A percentile compares a stretch with the other conserved stretches of the same genome.
phyloP scores from a whole-genome alignment of 176 grass and related monocot species.

The Tuctoria greenei region DNA sequence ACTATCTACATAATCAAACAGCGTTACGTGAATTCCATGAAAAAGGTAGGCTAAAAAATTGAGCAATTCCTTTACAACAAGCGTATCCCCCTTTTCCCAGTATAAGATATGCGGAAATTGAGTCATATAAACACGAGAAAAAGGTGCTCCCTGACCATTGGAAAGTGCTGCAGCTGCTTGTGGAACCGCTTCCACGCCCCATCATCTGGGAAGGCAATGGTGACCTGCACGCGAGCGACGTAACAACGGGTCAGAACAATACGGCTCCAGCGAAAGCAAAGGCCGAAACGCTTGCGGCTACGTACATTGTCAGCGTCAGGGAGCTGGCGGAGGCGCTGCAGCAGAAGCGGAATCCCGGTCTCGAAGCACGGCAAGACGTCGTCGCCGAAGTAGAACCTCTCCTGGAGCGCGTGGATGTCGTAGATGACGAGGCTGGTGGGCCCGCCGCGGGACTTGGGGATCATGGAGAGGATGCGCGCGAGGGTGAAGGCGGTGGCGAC shows the following conservation, averaged over 20 bases:
- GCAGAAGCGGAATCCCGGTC: constrained; percentile 74
- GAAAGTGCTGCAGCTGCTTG: constrained; percentile 72
- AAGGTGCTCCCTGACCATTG: constrained; percentile 54
- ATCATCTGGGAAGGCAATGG: constrained; percentile 96
- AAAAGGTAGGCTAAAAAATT: constrained; percentile 1
- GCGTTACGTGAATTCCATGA: not conserved
- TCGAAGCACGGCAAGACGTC: constrained; percentile 82
- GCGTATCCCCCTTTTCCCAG: not conserved
- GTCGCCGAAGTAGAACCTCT: constrained; percentile 74
- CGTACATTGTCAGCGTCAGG: constrained; percentile 67
- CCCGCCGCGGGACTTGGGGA: constrained; percentile 86
- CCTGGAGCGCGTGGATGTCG: constrained; percentile 95
- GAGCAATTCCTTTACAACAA: not conserved
- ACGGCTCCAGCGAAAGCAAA: not conserved
- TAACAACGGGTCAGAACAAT: not conserved
- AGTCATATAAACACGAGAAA: not conserved
- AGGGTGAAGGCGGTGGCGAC: constrained; percentile 95
- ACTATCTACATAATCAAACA: constrained; percentile 59
- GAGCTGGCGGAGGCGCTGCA: constrained; percentile 71
- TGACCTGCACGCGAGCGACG: constrained; percentile 47
- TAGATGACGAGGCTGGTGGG: constrained; percentile 92
- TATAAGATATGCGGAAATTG: not conserved
- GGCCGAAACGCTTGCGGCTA: not conserved
- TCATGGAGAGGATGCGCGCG: constrained; percentile 81
- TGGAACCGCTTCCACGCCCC: constrained; percentile 98